Base-by-base conservation (phyloP, 2,329 filamentous ascomycete genomes). In the Plenodomus tracheiphilus region DNA sequence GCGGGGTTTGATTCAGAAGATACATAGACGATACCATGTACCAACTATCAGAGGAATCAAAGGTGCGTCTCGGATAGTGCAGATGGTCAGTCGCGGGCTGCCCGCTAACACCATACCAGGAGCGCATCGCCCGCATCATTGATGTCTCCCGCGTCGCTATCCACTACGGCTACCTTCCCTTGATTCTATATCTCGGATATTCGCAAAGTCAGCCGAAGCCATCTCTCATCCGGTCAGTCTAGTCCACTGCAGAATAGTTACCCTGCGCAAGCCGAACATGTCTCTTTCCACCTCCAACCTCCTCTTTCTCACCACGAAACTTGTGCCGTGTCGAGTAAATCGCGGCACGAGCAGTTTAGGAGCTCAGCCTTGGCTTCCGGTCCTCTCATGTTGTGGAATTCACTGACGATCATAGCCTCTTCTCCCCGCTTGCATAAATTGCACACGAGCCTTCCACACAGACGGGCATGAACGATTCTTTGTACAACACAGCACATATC, bases 121-220 rank as follows among this genome's bases (percentile, higher is more conserved):
- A 99, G 87, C 91, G 94, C 81, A 96, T 99, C 77, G 87, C 89
- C 70, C 93, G 92, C 81, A 83, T 97, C 79, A 94, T 99, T 74
- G 94, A 97, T 76, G 80, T 97, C 74, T 94, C 91, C 55, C 86
- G 92, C 69, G 87, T 97, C 67, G 91, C 89, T 51, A 88, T 99
- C 70, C 94, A 99, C 80, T 99, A 97, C 81, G 94, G 94, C 74
- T 99, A 97, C 77, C 85, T 99, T 50, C 94, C 94, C 65, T 77
- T 99, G 75, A 95, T 99, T 73, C 83, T 99, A 75, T 99, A 97
- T 76, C 87, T 99, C 66, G 94, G 93, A 65, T 97, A 96, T 80
- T 95, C 93, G 46, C 88, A 89, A 74, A 97, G 92, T 80, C 88
- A 93, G 74, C 94, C 94, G 35, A 85, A 89, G 72, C 94, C 94